phyloP scores from a whole-genome alignment of 2,329 filamentous ascomycete genomes.

The Hypoxylon sp. region DNA sequence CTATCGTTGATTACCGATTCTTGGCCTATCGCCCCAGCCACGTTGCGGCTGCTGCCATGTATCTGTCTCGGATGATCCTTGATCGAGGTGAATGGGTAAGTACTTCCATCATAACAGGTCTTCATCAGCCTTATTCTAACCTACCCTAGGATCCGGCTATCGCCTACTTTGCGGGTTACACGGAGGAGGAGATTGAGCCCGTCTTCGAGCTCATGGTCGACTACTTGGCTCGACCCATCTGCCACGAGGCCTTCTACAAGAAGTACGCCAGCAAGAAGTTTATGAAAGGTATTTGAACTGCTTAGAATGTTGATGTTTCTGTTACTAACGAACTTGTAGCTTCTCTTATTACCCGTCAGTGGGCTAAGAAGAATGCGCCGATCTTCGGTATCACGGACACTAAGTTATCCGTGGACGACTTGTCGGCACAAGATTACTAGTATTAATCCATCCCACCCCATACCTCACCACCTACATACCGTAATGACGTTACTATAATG shows the following conservation, averaged over 20 bases:
- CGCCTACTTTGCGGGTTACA: constrained; percentile 92
- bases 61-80: constrained; percentile 89
- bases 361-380: constrained; percentile 85
- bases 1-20: constrained; percentile 93
- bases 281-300: constrained; percentile 82
- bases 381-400: constrained; percentile 68
- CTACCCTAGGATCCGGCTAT: constrained; percentile 79
- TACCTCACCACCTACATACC: constrained; percentile 26
- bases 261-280: constrained; percentile 99
- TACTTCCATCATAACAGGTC: constrained; percentile 38
- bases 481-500: constrained; percentile 46
- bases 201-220: constrained; percentile 96
- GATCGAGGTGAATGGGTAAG: constrained; percentile 92
- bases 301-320: constrained; percentile 45
- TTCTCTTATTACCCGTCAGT: constrained; percentile 90
- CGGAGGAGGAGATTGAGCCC: constrained; percentile 91
- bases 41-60: constrained; percentile 94
- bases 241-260: constrained; percentile 98
- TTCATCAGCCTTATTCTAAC: constrained; percentile 49
- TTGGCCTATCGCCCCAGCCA: constrained; percentile 91
- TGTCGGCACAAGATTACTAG: constrained; percentile 49
- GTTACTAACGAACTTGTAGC: constrained; percentile 66
- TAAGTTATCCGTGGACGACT: constrained; percentile 64
- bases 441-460: constrained; percentile 7
- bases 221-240: constrained; percentile 90